Evolutionary conservation across 2,329 filamentous ascomycete species (phyloP), one percentile per base, ranked within the genome.

Genomic region (Stromatinia cepivora): DNA sequence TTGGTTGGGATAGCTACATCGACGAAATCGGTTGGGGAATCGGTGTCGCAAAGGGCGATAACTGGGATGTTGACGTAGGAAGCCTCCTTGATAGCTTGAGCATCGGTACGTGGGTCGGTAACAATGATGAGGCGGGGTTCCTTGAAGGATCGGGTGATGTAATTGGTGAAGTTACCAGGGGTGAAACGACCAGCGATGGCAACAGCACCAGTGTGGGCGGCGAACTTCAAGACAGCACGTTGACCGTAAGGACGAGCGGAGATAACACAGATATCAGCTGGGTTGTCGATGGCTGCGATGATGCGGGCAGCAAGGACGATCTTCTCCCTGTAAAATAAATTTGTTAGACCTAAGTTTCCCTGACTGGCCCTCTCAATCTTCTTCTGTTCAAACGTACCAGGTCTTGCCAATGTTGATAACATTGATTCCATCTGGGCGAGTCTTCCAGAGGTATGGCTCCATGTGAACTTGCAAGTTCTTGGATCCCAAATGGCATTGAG

Each of bases 101-200:
- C 93, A 81, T 99, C 95, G 87, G 96, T 99, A 85, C 96, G 94
- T 80, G 95, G 95, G 84, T 99, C 95, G 86, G 95, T 99, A 81
- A 99, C 95, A 83, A 99, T 90, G 85, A 99, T 98, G 81, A 99
- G 89, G 84, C 96, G 96, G 82, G 95, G 95, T 88, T 99, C 95
- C 91, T 97, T 97, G 93, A 99, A 99, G 76, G 95, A 98, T 81
- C 95, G 94, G 84, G 96, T 99, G 91, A 99, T 99, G 92, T 99
- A 99, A 90, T 99, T 99, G 89, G 95, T 99, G 91, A 99, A 99
- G 85, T 94, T 97, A 92, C 95, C 95, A 83, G 95, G 95, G 82
- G 95, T 99, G 92, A 99, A 99, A 83, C 95, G 95, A 87, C 95
- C 95, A 80, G 95, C 96, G 81, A 99, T 99, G 84, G 95, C 92